Evolutionary conservation across 495 filamentous ascomycete genomes (phyloP).

Genomic region (Aspergillus hancockii): DNA sequence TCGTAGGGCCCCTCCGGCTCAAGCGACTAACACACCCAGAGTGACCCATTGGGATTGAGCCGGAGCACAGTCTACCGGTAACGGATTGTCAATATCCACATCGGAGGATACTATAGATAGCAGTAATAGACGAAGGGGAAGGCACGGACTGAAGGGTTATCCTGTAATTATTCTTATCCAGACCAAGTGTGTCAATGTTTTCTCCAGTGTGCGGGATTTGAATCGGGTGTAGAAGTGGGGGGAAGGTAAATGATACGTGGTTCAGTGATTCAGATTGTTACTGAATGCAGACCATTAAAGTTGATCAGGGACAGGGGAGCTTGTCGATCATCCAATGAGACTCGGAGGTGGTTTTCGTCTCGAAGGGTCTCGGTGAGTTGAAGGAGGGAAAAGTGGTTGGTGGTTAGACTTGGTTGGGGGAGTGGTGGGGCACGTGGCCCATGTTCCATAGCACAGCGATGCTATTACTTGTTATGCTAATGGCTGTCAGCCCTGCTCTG

Average conservation of each 20-base stretch:
- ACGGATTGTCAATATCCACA: background rate
- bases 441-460: too few species aligned
- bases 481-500: background rate
- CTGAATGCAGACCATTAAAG: background rate
- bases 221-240: background rate
- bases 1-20: background rate
- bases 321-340: background rate
- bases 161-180: too few species aligned
- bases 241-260: background rate
- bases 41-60: background rate
- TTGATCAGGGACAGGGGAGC: background rate
- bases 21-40: background rate
- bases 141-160: too few species aligned
- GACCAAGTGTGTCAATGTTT: background rate
- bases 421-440: too few species aligned
- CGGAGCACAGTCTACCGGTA: background rate
- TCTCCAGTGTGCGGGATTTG: background rate
- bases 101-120: background rate
- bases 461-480: too few species aligned
- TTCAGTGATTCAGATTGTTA: background rate
- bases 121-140: background rate
- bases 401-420: too few species aligned
- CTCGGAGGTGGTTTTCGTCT: slow-evolving; percentile 6
- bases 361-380: background rate
- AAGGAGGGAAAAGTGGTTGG: background rate